Evolutionary conservation across 768 basidiomycete species (phyloP).

Genomic region (Trichaptum fuscoviolaceum): DNA sequence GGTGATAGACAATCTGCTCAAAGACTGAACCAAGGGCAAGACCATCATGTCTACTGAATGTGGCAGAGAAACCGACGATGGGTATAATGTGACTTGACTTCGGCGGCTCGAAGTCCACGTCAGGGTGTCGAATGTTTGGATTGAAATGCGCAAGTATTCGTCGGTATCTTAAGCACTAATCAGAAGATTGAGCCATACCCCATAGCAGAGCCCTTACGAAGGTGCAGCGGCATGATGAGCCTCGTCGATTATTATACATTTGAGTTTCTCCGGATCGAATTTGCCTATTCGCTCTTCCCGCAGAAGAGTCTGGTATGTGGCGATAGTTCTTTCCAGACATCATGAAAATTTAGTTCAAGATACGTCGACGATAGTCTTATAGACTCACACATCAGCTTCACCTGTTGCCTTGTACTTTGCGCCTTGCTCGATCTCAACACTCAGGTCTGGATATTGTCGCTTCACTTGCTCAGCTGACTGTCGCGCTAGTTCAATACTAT

Average conservation of each 20-base stretch:
- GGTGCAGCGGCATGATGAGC: constrained; percentile 94
- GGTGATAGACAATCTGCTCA: constrained; percentile 87
- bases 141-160: constrained; percentile 83
- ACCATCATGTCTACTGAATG: constrained; percentile 89
- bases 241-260: constrained; percentile 84
- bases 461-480: constrained; percentile 77
- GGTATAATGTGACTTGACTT: constrained; percentile 52
- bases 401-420: constrained; percentile 69
- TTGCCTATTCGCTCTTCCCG: constrained; percentile 61
- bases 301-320: constrained; percentile 83
- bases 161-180: constrained; percentile 52
- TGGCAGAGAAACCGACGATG: constrained; percentile 92
- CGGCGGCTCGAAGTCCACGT: constrained; percentile 35
- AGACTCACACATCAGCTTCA: constrained; percentile 73
- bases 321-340: constrained; percentile 59
- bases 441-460: constrained; percentile 63
- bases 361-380: constrained; percentile 10
- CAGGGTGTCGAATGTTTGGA: constrained; percentile 50
- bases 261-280: constrained; percentile 62
- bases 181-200: constrained; percentile 10
- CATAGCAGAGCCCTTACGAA: constrained; percentile 54
- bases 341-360: background rate
- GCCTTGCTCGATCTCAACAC: constrained; percentile 92
- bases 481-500: constrained; percentile 81
- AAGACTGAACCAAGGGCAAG: constrained; percentile 86